Base-by-base conservation (phyloP, 1,284 basidiomycete genomes). In the Irpex lacteus region DNA sequence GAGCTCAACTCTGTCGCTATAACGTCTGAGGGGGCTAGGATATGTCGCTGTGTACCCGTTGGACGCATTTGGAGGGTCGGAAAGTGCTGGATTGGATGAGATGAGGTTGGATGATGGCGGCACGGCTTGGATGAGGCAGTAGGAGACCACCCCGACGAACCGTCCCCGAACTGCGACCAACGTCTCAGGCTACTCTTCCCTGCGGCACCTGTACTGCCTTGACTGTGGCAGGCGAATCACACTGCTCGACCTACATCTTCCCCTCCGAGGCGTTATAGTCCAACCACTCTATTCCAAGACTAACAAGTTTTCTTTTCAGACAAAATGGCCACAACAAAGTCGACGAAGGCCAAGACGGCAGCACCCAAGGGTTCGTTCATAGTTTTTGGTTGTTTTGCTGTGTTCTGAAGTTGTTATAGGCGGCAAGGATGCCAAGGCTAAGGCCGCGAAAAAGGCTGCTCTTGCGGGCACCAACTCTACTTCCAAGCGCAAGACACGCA, bases 391-490 rank as follows among this genome's bases (percentile, higher is more conserved):
- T 15, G 57, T 7, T 38, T 11, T 26, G 9, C 26, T 6, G 2
- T 4, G 60, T 63, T 47, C 63, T 59, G 19, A 21, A 52, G 49
- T 65, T 67, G 65, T 32, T 37, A 62, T 67, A 54, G 71, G 71
- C 65, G 70, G 74, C 74, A 77, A 75, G 75, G 91, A 92, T 74
- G 80, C 81, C 76, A 95, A 96, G 83, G 95, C 96, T 74, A 94
- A 95, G 84, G 84, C 90, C 62, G 96, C 96, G 66, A 98, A 96
- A 86, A 98, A 98, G 86, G 95, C 96, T 36, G 96, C 92, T 66
- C 87, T 98, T 68, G 95, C 95, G 80, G 97, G 96, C 63, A 83
- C 82, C 67, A 85, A 91, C 75, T 87, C 88, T 61, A 89, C 91
- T 77, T 84, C 88, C 62, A 76, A 86, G 72, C 91, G 94, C 80